A percentile compares a stretch with the other conserved stretches of the same genome.
phyloP scores from a whole-genome alignment of 2,329 filamentous ascomycete species.

The Colletotrichum neosansevieriae region DNA sequence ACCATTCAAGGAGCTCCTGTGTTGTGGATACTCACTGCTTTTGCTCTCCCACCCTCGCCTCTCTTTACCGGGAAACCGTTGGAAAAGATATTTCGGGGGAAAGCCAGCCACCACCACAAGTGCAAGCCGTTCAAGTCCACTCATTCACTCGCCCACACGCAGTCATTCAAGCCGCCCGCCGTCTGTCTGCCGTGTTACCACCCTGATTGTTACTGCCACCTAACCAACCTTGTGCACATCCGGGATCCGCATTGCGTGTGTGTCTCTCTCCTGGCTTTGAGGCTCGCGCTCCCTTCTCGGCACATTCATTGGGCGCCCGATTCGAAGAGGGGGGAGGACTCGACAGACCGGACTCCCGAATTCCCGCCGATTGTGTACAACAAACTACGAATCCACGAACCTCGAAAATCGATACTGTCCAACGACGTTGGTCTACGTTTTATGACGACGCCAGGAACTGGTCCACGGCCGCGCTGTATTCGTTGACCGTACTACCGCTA shows the following conservation, averaged over 20 bases:
- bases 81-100: slow-evolving; percentile 31
- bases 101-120: slow-evolving; percentile 24
- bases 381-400: slow-evolving; percentile 9
- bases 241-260: slow-evolving; percentile 33
- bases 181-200: slow-evolving; percentile 29
- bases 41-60: slow-evolving; percentile 17
- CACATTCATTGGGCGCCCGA: slow-evolving; percentile 23
- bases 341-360: slow-evolving; percentile 25
- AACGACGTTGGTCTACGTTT: slow-evolving; percentile 33
- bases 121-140: slow-evolving; percentile 3
- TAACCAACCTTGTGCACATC: slow-evolving; percentile 39
- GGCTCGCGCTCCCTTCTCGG: slow-evolving; percentile 25
- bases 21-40: slow-evolving; percentile 9
- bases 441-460: slow-evolving; percentile 24
- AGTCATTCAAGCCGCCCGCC: slow-evolving; percentile 1
- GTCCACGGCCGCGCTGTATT: slow-evolving; percentile 18
- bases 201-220: slow-evolving; percentile 25
- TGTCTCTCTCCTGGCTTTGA: slow-evolving; percentile 22
- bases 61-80: slow-evolving; percentile 33
- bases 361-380: neutral
- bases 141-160: slow-evolving; percentile 1
- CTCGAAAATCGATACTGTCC: slow-evolving; percentile 11
- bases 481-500: slow-evolving; percentile 31
- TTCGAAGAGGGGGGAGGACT: slow-evolving; percentile 2
- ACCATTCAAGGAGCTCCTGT: slow-evolving; percentile 4